Evolutionary conservation across 73 alveolate species (phyloP).

Genomic region (Paramecium caudatum): DNA sequence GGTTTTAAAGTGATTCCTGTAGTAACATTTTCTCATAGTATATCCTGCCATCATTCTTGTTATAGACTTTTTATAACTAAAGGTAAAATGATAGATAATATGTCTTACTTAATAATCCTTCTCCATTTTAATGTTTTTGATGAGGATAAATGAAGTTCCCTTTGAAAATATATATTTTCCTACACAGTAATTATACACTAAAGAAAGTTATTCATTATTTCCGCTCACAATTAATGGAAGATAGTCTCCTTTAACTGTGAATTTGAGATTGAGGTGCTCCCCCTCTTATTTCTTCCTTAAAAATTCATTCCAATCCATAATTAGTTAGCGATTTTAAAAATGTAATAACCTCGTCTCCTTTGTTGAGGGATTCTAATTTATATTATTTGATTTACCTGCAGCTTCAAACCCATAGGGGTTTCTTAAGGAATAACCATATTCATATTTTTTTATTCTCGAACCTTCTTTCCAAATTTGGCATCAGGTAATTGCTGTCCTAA

Average conservation of each 20-base stretch:
- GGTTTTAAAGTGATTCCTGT: too few relatives aligned
- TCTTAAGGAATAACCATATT: too few relatives aligned
- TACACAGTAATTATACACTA: not conserved
- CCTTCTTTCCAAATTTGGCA: too few relatives aligned
- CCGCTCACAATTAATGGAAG: not conserved
- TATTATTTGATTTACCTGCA: not conserved
- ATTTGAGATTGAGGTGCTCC: not conserved
- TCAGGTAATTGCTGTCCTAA: too few relatives aligned
- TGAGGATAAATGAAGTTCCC: not conserved
- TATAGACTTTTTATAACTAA: too few relatives aligned
- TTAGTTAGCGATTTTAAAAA: not conserved
- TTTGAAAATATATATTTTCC: not conserved
- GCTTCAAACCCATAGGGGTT: not conserved
- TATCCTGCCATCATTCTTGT: too few relatives aligned
- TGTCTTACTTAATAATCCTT: not conserved
- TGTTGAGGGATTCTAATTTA: not conserved
- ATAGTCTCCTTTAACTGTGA: not conserved
- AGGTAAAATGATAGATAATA: too few relatives aligned
- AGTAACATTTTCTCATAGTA: too few relatives aligned
- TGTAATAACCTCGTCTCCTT: not conserved
- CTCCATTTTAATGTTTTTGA: not conserved
- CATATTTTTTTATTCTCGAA: too few relatives aligned
- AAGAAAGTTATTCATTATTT: not conserved
- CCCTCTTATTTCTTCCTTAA: not conserved
- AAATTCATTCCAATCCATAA: slow-evolving; percentile 16